Percentiles rank a stretch among this genome's conserved stretches.
These are phyloP conservation scores for Berberis thunbergii DNA, from an alignment of 164 flowering plant species.

Conservation along the genomic window DNA sequence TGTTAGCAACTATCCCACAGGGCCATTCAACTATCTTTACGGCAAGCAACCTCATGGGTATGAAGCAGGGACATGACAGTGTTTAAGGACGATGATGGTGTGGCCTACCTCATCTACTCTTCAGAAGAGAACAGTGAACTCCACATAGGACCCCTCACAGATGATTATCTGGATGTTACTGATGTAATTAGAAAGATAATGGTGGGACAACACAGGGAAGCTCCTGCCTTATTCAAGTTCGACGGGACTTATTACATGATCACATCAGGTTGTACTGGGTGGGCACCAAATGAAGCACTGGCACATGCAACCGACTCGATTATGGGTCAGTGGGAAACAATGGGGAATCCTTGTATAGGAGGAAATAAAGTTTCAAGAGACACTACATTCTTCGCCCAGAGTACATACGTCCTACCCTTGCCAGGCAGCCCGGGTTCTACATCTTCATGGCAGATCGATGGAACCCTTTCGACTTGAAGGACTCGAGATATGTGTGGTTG, in stretches of 20 bases:
- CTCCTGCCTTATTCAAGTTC: conserved; percentile 86
- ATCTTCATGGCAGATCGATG: conserved; percentile 94
- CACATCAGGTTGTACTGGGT: conserved; percentile 94
- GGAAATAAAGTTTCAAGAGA: conserved; percentile 60
- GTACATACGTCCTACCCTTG: conserved; percentile 77
- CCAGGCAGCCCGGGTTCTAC: conserved; percentile 49
- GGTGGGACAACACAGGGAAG: conserved; percentile 83
- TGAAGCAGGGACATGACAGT: conserved; percentile 96
- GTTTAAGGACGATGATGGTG: conserved; percentile 86
- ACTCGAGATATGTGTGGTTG: conserved; percentile 93
- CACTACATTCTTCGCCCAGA: conserved; percentile 81
- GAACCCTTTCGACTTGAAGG: conserved; percentile 77
- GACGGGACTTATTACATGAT: conserved; percentile 89
- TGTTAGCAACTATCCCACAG: conserved; percentile 65
- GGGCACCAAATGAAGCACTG: conserved; percentile 93
- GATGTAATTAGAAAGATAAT: conserved; percentile 46
- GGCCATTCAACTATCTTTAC: conserved; percentile 80
- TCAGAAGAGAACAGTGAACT: conserved; percentile 91
- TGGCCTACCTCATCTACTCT: conserved; percentile 83
- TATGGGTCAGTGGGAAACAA: conserved; percentile 91
- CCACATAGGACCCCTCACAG: conserved; percentile 73
- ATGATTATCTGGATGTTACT: conserved; percentile 76
- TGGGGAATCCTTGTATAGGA: conserved; percentile 90
- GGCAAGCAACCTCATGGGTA: conserved; percentile 83
- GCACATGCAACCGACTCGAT: conserved; percentile 93